Evolutionary conservation across 192 early-diverging fungal species (phyloP).

Genomic region (Funneliformis mosseae): DNA sequence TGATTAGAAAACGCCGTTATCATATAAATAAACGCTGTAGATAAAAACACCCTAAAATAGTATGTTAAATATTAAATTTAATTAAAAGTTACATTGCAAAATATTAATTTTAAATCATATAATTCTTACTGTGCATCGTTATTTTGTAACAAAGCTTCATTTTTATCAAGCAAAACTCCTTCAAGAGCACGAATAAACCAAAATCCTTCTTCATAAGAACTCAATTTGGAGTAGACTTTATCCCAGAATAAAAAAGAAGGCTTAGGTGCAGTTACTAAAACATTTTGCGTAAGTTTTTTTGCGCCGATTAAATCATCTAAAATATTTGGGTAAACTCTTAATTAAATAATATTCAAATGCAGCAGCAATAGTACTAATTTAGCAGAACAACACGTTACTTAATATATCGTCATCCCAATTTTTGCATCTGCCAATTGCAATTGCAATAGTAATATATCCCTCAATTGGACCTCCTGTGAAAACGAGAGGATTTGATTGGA

Average conservation of each 20-base stretch:
- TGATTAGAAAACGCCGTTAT: constrained; percentile 51
- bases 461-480: constrained; percentile 63
- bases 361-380: neutral
- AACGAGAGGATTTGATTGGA: constrained; percentile 58
- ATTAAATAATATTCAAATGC: neutral
- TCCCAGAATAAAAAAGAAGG: constrained; percentile 83
- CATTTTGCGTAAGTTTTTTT: constrained; percentile 41
- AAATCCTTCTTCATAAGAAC: constrained; percentile 58
- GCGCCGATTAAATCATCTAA: constrained; percentile 23
- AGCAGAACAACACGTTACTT: neutral
- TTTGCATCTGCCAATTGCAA: constrained; percentile 48
- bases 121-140: constrained; percentile 39
- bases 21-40: constrained; percentile 58
- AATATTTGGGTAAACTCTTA: neutral
- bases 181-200: constrained; percentile 70
- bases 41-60: constrained; percentile 40
- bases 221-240: constrained; percentile 76
- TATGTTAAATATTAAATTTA: constrained; percentile 15
- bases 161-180: constrained; percentile 45
- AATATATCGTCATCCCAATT: constrained; percentile 38
- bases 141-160: constrained; percentile 46
- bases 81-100: neutral
- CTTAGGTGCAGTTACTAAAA: constrained; percentile 50
- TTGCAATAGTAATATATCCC: constrained; percentile 62
- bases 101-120: neutral